Evolutionary conservation across 75 land plant genomes (phyloP).

Genomic region (Picea glauca): DNA sequence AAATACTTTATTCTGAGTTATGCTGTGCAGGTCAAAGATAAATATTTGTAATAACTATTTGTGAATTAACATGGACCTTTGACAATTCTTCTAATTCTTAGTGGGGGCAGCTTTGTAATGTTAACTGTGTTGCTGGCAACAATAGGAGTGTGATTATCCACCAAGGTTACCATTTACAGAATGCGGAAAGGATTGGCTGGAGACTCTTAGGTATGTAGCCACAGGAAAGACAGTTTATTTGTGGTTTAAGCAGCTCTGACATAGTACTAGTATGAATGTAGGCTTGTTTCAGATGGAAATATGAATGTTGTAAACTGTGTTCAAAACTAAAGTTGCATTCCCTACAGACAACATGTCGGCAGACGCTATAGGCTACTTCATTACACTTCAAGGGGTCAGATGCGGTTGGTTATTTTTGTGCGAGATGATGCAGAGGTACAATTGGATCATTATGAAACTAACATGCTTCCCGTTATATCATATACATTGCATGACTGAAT

Average conservation of each 20-base stretch:
- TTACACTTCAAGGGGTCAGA: conserved; percentile 47
- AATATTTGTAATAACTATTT: background rate
- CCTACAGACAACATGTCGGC: conserved; percentile 27
- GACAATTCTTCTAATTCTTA: background rate
- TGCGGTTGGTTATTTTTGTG: conserved; percentile 45
- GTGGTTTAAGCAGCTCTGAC: background rate
- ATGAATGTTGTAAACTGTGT: background rate
- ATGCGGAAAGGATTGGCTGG: conserved; percentile 49
- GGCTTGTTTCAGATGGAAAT: background rate
- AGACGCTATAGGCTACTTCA: conserved; percentile 36
- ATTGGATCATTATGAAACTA: background rate
- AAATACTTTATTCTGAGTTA: background rate
- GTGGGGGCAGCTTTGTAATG: background rate
- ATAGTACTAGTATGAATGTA: background rate
- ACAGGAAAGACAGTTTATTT: background rate
- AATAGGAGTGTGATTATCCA: conserved; percentile 45
- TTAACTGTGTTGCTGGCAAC: conserved; percentile 3
- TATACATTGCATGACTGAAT: background rate
- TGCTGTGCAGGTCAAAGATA: background rate
- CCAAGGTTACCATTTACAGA: conserved; percentile 42
- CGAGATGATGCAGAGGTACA: conserved; percentile 46
- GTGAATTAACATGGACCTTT: background rate
- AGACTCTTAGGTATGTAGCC: conserved; percentile 25
- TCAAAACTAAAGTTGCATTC: background rate
- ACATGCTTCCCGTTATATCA: background rate